Evolutionary conservation across 768 basidiomycete species (phyloP).

Genomic region (Rhodotorula babjevae): DNA sequence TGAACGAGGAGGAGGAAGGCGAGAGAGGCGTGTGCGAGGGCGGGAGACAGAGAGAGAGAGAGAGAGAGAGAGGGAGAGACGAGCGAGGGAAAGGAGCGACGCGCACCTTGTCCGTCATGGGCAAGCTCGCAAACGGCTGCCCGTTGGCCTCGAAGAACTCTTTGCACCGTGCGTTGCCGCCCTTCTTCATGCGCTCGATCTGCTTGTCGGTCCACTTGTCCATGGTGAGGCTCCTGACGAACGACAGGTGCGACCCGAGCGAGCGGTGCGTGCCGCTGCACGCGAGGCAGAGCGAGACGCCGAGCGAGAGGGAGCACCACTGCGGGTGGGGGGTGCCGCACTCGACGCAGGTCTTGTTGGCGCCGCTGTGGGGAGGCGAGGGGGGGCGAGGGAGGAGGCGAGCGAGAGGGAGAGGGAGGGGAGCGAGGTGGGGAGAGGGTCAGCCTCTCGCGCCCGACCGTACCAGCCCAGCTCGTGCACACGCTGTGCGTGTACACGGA

Average conservation of each 20-base stretch:
- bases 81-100: too few relatives aligned
- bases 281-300: slow-evolving; percentile 81
- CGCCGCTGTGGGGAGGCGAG: slow-evolving; percentile 24
- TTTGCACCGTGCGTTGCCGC: slow-evolving; percentile 78
- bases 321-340: slow-evolving; percentile 27
- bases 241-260: slow-evolving; percentile 80
- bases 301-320: slow-evolving; percentile 32
- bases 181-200: slow-evolving; percentile 69
- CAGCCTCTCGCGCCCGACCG: too few relatives aligned
- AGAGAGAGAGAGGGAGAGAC: too few relatives aligned
- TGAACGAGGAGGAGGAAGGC: slow-evolving; percentile 37
- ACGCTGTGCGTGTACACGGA: too few relatives aligned
- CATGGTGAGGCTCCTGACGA: slow-evolving; percentile 32
- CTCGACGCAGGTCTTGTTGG: slow-evolving; percentile 36
- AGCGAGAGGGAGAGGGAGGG: not conserved
- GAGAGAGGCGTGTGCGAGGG: too few relatives aligned
- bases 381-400: not conserved
- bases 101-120: slow-evolving; percentile 58
- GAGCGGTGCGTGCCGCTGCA: slow-evolving; percentile 66
- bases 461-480: too few relatives aligned
- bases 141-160: slow-evolving; percentile 72
- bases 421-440: too few relatives aligned
- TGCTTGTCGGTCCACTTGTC: slow-evolving; percentile 42
- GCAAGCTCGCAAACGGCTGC: slow-evolving; percentile 59
- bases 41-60: too few relatives aligned